These are phyloP conservation scores for Suillus placidus DNA, from an alignment of 768 basidiomycete species.

Conservation along the genomic window DNA sequence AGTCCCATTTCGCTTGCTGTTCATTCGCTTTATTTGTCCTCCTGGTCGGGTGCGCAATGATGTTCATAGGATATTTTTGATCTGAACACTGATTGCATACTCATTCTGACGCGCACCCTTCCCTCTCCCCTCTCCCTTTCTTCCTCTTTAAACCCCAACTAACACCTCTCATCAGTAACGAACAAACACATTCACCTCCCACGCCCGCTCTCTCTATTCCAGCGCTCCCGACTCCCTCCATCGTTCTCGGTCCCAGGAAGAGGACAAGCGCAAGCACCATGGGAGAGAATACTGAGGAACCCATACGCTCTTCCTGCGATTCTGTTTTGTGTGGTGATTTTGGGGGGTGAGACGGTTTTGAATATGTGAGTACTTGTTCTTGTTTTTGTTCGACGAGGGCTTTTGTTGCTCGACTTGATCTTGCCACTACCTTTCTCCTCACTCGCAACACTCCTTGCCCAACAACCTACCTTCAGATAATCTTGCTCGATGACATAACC, in stretches of 20 bases:
- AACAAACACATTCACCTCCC: neutral
- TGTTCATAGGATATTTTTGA: accelerated
- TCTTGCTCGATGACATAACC: neutral
- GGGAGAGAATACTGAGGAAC: slow-evolving; percentile 56
- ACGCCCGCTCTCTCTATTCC: neutral
- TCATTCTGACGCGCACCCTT: neutral
- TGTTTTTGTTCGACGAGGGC: slow-evolving; percentile 1
- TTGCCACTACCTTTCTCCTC: neutral
- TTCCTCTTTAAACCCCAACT: neutral
- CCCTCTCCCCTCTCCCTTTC: neutral
- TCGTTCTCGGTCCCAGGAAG: neutral
- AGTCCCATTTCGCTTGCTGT: neutral
- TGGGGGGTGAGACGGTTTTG: slow-evolving; percentile 54
- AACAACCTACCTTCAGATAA: neutral
- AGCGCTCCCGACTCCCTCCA: neutral
- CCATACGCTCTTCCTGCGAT: slow-evolving; percentile 75
- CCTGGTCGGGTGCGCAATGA: neutral
- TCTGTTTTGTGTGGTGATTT: slow-evolving; percentile 55
- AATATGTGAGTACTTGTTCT: slow-evolving; percentile 52
- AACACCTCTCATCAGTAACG: neutral
- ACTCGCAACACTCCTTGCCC: slow-evolving; percentile 4
- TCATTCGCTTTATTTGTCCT: neutral
- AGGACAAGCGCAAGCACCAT: neutral
- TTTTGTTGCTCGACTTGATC: slow-evolving; percentile 3
- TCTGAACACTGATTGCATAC: neutral